Evolutionary conservation across 352 stramenopile species (phyloP), one percentile per base, ranked within the genome.

Genomic region (Thraustotheca clavata): DNA sequence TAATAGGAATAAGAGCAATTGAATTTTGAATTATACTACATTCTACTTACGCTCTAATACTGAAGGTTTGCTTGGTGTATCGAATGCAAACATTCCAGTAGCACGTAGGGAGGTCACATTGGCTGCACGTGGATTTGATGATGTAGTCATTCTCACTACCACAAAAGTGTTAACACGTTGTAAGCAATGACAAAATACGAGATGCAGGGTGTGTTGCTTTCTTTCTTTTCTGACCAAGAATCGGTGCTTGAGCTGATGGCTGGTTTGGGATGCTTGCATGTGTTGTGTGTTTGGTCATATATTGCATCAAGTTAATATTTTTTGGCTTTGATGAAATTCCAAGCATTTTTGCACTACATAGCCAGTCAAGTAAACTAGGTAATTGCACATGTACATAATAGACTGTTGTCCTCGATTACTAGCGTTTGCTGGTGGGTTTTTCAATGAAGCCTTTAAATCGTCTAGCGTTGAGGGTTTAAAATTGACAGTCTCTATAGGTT

Each of bases 321-420:
- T 65, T 65, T 18, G n/a, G n/a, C 26, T 24, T 24, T 9, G 18
- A 31, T 8, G 41, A 40, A 32, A 65, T 43, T 14, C 57, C 57
- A n/a, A 65, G 57, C 14, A 65, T 65, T 34, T 65, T 65, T 3
- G 57, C 57, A 4, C 57, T 65, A 54, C n/a, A 22, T 46, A 9
- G 5, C 22, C n/a, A 26, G 16, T 55, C 52, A 18, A 34, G 3
- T 36, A 62, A 3, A 4, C 11, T 18, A 8, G 38, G 40, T 32
- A 54, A 48, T 4, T 12, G 47, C 34, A 34, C 6, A 3, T 11
- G 9, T 52, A 52, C 43, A 52, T 31, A 52, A 52, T 52, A 9
- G 43, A 52, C 43, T 52, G 12, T 52, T 52, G 43, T 11, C 9
- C 43, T 2, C 12, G 12, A 9, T 9, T 14, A 24, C 24, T 35